Percentiles rank a stretch among this genome's conserved stretches.
These are phyloP conservation scores for Mortierella hygrophila DNA, from an alignment of 192 early-diverging fungal genomes.

Conservation along the genomic window DNA sequence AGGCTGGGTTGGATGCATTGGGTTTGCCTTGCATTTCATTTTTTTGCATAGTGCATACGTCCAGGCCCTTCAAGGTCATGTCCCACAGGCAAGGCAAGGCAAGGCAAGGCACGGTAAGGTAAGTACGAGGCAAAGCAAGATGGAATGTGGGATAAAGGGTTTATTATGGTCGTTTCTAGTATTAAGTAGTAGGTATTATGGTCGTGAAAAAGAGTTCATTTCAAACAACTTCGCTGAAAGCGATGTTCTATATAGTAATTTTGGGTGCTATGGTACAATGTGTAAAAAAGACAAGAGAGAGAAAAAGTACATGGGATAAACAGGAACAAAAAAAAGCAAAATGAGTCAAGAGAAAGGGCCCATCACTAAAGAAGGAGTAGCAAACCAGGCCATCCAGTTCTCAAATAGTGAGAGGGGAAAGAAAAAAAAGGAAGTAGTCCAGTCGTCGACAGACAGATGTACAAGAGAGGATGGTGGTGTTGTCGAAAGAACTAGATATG, in stretches of 20 bases:
- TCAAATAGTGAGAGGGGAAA: background rate
- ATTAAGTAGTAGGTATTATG: background rate
- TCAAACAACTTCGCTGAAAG: background rate
- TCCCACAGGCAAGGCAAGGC: background rate
- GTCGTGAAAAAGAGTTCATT: slow-evolving; percentile 1
- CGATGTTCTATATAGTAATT: background rate
- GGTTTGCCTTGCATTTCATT: background rate
- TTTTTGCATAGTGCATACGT: slow-evolving; percentile 6
- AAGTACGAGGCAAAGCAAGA: background rate
- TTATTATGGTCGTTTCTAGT: background rate
- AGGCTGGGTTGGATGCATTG: background rate
- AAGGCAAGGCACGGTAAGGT: background rate
- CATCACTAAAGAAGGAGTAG: background rate
- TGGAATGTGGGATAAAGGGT: background rate
- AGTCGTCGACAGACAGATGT: background rate
- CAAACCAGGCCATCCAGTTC: background rate
- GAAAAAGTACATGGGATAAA: background rate
- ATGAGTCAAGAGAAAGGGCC: background rate
- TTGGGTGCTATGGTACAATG: slow-evolving; percentile 3
- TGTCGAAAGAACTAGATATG: background rate
- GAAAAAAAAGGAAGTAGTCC: background rate
- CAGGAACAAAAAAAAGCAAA: background rate
- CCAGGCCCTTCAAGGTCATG: background rate
- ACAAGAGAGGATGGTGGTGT: background rate
- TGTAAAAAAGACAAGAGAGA: background rate